Base-by-base conservation (phyloP, 23 red algal genomes). In the Gracilaria vermiculophylla region DNA sequence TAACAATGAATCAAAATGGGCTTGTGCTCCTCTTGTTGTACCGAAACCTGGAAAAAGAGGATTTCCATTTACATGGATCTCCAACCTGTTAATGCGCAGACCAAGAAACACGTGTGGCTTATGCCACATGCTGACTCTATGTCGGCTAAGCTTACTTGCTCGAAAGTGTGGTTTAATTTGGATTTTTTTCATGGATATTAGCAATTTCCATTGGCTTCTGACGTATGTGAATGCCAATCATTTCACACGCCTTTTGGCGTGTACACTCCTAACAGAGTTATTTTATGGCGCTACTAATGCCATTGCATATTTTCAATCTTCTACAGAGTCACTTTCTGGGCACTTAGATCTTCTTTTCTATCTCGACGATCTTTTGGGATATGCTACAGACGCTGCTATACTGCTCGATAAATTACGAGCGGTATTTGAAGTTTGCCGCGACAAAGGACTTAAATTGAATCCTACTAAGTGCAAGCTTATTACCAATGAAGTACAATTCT, bases 101-200 rank as follows among this genome's bases (percentile, higher is more conserved):
- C 43, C 43, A 47, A 47, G 43, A 47, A 47, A 12, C 5, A 52
- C 12, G 51, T 45, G 5, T 79, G 75, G 75, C 75, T 43, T 37
- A 79, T 79, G 75, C 44, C 75, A 10, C 75, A 53, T 45, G 42
- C 47, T 35, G 75, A 79, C 42, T 20, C 75, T 9, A 42, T 29
- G 33, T 11, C 53, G 19, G 17, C 10, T 12, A 42, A 79, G 33
- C 31, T 79, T 25, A 24, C 44, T 20, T 39, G 75, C 8, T 25
- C n/a, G 5, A 12, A 35, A 5, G 13, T 50, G 9, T 79, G 44
- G 8, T 32, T 42, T 35, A 53, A n/a, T 8, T 35, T 79, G 44
- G 75, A 79, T 69, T 85, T 85, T 58, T 0, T 69, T 31, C 48
- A 50, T 45, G 80, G 80, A 41, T 85, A 85, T 85, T 69, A 60